Evolutionary conservation across 2,329 filamentous ascomycete species (phyloP).

Genomic region (Cercospora zeina): DNA sequence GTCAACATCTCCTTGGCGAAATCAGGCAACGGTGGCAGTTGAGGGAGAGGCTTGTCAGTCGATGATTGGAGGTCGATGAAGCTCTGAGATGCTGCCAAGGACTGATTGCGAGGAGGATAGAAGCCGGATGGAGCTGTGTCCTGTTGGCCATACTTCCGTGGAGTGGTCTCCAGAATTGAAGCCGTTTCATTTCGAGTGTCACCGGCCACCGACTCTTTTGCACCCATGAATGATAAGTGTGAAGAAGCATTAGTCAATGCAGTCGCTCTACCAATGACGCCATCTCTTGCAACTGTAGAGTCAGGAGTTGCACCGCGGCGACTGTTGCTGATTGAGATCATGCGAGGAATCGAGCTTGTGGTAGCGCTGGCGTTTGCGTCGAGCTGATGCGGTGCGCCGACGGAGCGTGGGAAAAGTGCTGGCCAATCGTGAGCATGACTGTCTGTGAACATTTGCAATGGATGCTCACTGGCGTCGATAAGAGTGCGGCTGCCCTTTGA

Average conservation of each 20-base stretch:
- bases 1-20: slow-evolving; percentile 13
- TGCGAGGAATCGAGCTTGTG: slow-evolving; percentile 20
- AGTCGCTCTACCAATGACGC: slow-evolving; percentile 4
- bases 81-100: slow-evolving; percentile 4
- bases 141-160: background rate
- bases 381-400: slow-evolving; percentile 19
- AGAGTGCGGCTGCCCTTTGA: slow-evolving; percentile 43
- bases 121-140: background rate
- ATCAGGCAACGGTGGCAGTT: slow-evolving; percentile 3
- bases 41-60: background rate
- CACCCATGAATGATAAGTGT: slow-evolving; percentile 22
- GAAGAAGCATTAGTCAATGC: slow-evolving; percentile 17
- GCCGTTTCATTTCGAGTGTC: slow-evolving; percentile 1
- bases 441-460: slow-evolving; percentile 25
- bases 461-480: slow-evolving; percentile 44
- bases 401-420: slow-evolving; percentile 28
- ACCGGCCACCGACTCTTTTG: slow-evolving; percentile 7
- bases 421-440: slow-evolving; percentile 29
- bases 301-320: background rate
- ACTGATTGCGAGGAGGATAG: slow-evolving; percentile 12
- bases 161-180: background rate
- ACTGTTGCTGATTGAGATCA: slow-evolving; percentile 10
- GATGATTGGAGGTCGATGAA: background rate
- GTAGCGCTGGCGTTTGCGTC: background rate
- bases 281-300: background rate